A percentile compares a stretch with the other conserved stretches of the same genome.
Conservation (phyloP, 2,329 filamentous ascomycete species). For the Aschersonia sp. region DNA sequence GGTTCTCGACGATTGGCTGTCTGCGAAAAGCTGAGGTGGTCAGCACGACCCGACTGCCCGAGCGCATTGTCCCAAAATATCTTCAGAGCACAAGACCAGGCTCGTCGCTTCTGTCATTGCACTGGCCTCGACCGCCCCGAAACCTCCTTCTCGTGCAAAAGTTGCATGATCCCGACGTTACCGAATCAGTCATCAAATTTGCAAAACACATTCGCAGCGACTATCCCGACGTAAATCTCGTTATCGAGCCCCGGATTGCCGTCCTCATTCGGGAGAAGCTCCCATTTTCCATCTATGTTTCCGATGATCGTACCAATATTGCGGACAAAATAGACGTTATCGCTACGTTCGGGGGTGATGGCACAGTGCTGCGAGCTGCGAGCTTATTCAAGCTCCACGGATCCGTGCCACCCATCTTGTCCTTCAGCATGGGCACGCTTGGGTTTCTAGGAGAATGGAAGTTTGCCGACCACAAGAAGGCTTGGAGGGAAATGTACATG, state of each 20-base stretch:
- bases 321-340: conserved; percentile 77
- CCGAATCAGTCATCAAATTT: conserved; percentile 36
- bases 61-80: conserved; percentile 19
- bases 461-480: conserved; percentile 81
- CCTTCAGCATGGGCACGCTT: conserved; percentile 92
- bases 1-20: conserved; percentile 32
- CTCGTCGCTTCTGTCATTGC: conserved; percentile 38
- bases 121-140: conserved; percentile 37
- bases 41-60: conserved; percentile 18
- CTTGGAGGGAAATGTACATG: conserved; percentile 89
- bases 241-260: conserved; percentile 70
- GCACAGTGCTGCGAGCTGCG: conserved; percentile 21
- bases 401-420: conserved; percentile 77
- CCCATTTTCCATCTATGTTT: conserved; percentile 57
- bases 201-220: conserved; percentile 61
- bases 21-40: conserved; percentile 18
- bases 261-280: conserved; percentile 54
- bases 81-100: conserved; percentile 26
- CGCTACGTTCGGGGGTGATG: conserved; percentile 78
- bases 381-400: conserved; percentile 58
- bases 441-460: conserved; percentile 97
- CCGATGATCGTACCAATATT: conserved; percentile 35
- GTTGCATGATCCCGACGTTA: conserved; percentile 38
- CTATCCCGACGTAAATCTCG: conserved; percentile 67
- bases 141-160: conserved; percentile 46